phyloP scores from a whole-genome alignment of 108 stramenopile genomes.

The Skeletonema potamos region DNA sequence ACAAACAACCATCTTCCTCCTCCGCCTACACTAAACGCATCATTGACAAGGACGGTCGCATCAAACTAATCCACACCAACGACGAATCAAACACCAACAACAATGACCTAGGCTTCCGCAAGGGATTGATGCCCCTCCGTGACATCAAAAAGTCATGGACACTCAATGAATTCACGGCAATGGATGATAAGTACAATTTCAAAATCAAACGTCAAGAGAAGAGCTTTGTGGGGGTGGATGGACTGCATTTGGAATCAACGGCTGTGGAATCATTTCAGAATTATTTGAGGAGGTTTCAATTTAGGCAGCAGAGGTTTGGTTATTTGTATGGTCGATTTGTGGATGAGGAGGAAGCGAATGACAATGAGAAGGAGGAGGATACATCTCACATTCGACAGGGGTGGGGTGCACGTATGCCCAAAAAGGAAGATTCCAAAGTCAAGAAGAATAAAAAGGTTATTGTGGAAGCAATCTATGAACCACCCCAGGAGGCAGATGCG shows the following conservation, averaged over 20 bases:
- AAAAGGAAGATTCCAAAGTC: conserved; percentile 5
- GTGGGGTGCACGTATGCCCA: conserved; percentile 39
- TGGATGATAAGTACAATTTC: conserved; percentile 93
- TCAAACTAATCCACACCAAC: conserved; percentile 68
- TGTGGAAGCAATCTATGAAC: conserved; percentile 97
- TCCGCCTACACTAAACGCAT: conserved; percentile 67
- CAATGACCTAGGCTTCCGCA: conserved; percentile 74
- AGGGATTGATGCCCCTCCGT: conserved; percentile 88
- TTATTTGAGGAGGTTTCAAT: conserved; percentile 84
- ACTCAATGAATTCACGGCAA: conserved; percentile 88
- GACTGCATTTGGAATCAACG: conserved; percentile 66
- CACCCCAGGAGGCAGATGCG: conserved; percentile 89
- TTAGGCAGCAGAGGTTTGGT: conserved; percentile 86
- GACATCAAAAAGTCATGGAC: conserved; percentile 99
- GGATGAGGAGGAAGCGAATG: conserved; percentile 48
- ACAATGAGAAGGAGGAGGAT: conserved; percentile 29
- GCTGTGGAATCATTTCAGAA: conserved; percentile 76
- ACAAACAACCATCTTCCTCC: background rate
- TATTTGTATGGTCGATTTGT: conserved; percentile 90
- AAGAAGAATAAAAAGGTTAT: conserved; percentile 49
- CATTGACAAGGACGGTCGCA: conserved; percentile 81
- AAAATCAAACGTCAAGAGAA: conserved; percentile 90
- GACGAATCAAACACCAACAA: conserved; percentile 25
- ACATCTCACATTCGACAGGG: conserved; percentile 2
- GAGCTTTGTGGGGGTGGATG: conserved; percentile 50